phyloP scores from a whole-genome alignment of 495 filamentous ascomycete genomes.

The Neurospora tetrasperma region DNA sequence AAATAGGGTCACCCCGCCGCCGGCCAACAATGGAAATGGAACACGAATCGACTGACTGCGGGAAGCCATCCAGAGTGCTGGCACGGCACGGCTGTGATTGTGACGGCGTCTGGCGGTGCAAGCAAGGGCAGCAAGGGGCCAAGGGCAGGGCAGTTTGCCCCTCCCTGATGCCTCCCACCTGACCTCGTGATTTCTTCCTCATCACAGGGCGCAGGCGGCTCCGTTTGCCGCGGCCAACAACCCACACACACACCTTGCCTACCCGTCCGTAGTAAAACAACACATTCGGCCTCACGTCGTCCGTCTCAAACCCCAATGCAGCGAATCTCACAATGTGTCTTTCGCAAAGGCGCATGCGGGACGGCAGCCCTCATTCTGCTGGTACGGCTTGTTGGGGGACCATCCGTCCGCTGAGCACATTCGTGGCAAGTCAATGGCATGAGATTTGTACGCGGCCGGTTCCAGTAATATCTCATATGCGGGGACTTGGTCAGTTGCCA shows the following conservation, averaged over 20 bases:
- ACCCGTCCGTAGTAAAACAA: background rate
- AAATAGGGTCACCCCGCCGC: background rate
- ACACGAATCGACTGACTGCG: constrained; percentile 18
- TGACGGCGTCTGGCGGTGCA: constrained; percentile 1
- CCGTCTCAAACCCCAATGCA: background rate
- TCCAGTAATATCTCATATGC: background rate
- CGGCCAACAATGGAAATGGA: background rate
- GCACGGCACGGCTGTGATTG: constrained; percentile 22
- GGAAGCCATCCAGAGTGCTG: constrained; percentile 17
- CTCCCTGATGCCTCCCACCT: constrained; percentile 10
- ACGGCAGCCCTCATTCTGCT: background rate
- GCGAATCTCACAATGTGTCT: background rate
- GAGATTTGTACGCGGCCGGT: background rate
- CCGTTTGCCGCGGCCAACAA: constrained; percentile 18
- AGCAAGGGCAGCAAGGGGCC: constrained; percentile 1
- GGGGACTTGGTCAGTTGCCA: background rate
- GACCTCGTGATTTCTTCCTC: constrained; percentile 24
- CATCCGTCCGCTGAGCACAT: background rate
- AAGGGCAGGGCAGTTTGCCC: background rate
- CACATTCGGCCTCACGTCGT: background rate
- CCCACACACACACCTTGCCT: background rate
- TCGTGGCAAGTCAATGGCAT: background rate
- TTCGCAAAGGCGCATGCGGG: background rate
- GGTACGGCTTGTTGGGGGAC: background rate
- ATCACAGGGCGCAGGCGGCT: constrained; percentile 10